Conservation (phyloP, 1,284 basidiomycete species). For the Ustilago hordei region DNA sequence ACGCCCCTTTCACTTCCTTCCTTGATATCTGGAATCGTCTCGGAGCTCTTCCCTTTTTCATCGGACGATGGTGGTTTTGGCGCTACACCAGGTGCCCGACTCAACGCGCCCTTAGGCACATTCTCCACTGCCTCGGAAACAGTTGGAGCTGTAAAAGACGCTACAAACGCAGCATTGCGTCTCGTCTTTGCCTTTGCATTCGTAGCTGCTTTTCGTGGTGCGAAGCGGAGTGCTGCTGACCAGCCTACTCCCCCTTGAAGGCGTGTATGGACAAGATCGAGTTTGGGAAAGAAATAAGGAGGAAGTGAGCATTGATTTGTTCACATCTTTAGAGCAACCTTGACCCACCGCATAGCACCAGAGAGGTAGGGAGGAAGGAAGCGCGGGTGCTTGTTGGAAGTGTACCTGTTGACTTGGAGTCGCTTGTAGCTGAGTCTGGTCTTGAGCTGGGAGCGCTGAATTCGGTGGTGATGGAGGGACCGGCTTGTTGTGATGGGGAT, state of each 20-base stretch:
- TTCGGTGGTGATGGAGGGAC: neutral
- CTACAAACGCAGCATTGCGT: slow-evolving; percentile 43
- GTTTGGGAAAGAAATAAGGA: slow-evolving; percentile 4
- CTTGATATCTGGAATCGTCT: neutral
- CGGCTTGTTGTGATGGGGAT: neutral
- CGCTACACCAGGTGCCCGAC: slow-evolving; percentile 29
- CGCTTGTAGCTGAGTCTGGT: neutral
- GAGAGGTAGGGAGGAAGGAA: neutral
- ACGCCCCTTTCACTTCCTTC: neutral
- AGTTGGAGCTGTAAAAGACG: slow-evolving; percentile 21
- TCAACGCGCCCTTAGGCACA: slow-evolving; percentile 10
- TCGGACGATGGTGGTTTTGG: slow-evolving; percentile 8
- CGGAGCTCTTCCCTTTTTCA: neutral
- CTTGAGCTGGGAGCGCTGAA: neutral
- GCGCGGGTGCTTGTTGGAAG: slow-evolving; percentile 19
- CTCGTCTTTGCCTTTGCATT: slow-evolving; percentile 29
- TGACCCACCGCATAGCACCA: neutral
- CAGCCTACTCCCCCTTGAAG: slow-evolving; percentile 30
- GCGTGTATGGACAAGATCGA: neutral
- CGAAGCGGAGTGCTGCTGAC: slow-evolving; percentile 62
- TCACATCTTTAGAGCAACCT: slow-evolving; percentile 1
- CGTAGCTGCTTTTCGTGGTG: slow-evolving; percentile 43
- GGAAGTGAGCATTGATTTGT: slow-evolving; percentile 38
- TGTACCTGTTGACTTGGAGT: slow-evolving; percentile 51
- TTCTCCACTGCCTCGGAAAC: neutral